These are phyloP conservation scores for Amanita rubescens DNA, from an alignment of 768 basidiomycete genomes.

Conservation along the genomic window DNA sequence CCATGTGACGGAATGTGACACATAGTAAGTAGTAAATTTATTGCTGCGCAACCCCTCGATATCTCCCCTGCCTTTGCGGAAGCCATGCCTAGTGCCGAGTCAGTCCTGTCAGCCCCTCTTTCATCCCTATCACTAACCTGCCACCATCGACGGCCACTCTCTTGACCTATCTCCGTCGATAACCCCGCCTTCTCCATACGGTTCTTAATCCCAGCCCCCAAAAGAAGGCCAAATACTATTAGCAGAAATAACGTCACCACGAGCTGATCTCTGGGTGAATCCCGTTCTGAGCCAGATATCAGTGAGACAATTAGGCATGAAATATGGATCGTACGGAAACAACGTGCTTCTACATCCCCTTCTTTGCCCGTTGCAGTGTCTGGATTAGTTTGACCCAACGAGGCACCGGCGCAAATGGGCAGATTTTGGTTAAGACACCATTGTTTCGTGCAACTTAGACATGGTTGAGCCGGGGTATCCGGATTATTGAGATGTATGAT, in stretches of 20 bases:
- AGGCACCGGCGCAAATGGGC: slow-evolving; percentile 72
- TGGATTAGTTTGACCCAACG: slow-evolving; percentile 80
- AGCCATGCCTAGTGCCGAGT: slow-evolving; percentile 38
- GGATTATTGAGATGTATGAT: slow-evolving; percentile 77
- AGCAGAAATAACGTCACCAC: slow-evolving; percentile 88
- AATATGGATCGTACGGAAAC: slow-evolving; percentile 69
- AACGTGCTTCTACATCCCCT: slow-evolving; percentile 91
- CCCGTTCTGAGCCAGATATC: slow-evolving; percentile 55
- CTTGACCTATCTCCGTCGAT: slow-evolving; percentile 56
- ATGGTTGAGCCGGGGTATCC: slow-evolving; percentile 83
- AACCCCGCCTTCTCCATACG: slow-evolving; percentile 77
- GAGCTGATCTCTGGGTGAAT: slow-evolving; percentile 91
- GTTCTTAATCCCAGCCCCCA: slow-evolving; percentile 79
- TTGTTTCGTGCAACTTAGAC: slow-evolving; percentile 88
- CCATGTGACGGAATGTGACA: slow-evolving; percentile 27
- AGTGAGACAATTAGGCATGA: slow-evolving; percentile 1
- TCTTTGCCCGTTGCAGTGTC: slow-evolving; percentile 94
- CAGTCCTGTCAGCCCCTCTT: background rate
- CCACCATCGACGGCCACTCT: slow-evolving; percentile 69
- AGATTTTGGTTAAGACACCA: slow-evolving; percentile 94
- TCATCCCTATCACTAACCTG: slow-evolving; percentile 39
- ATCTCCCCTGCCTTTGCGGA: slow-evolving; percentile 42
- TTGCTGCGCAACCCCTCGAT: slow-evolving; percentile 25
- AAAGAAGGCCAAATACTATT: slow-evolving; percentile 77
- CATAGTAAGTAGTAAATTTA: slow-evolving; percentile 15